phyloP scores from a whole-genome alignment of 2,329 filamentous ascomycete genomes.

The Pseudopithomyces chartarum region DNA sequence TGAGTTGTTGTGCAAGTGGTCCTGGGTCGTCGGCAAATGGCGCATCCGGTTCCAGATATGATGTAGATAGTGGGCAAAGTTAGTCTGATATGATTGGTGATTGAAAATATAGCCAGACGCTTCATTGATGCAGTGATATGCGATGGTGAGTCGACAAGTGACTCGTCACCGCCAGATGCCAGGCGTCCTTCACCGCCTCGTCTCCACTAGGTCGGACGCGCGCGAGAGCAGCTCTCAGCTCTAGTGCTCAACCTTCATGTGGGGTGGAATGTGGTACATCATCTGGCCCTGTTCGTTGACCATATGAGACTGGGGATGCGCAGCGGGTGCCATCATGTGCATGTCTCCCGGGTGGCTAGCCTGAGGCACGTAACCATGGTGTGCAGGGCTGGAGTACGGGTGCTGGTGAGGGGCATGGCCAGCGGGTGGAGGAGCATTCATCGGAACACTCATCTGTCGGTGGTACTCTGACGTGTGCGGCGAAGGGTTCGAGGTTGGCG shows the following conservation, averaged over 20 bases:
- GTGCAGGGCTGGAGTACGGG: conserved; percentile 30
- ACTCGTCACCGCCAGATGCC: conserved; percentile 2
- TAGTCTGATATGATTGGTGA: background rate
- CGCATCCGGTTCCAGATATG: background rate
- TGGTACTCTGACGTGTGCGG: conserved; percentile 45
- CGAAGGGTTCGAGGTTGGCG: conserved; percentile 43
- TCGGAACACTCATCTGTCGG: conserved; percentile 43
- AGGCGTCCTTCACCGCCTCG: conserved; percentile 9
- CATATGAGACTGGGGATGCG: conserved; percentile 42
- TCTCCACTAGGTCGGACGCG: background rate
- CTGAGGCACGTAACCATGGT: conserved; percentile 42
- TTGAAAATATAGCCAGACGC: background rate
- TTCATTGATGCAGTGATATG: background rate
- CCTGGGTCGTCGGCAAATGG: background rate
- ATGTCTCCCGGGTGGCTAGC: conserved; percentile 42
- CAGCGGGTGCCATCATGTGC: conserved; percentile 44
- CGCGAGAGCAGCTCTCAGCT: background rate
- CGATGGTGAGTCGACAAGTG: background rate
- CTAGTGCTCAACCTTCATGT: conserved; percentile 49
- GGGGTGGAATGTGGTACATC: conserved; percentile 47
- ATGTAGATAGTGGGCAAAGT: background rate
- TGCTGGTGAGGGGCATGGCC: conserved; percentile 35
- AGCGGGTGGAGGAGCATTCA: conserved; percentile 32
- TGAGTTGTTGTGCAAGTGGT: too few relatives aligned
- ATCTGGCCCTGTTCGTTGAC: conserved; percentile 47